A percentile compares a stretch with the other conserved stretches of the same genome.
These are phyloP conservation scores for Phytopythium helicoides DNA, from an alignment of 352 stramenopile genomes.

Conservation along the genomic window DNA sequence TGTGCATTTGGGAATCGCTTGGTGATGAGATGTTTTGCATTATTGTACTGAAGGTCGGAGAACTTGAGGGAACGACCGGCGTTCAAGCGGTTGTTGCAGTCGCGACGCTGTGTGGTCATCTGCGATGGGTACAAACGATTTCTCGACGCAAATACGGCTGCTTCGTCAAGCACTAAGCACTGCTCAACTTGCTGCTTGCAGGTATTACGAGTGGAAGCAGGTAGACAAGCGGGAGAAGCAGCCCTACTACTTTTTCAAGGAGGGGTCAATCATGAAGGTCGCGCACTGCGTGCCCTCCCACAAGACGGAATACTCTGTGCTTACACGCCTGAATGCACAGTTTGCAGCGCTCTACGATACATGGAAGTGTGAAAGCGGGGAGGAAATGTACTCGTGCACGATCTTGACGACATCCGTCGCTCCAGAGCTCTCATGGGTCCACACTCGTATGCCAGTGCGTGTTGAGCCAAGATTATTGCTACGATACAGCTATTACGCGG, in stretches of 20 bases:
- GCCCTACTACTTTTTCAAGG: constrained; percentile 85
- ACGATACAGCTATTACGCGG: too few species aligned
- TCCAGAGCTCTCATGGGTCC: constrained; percentile 73
- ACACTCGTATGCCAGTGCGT: constrained; percentile 82
- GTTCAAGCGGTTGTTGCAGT: constrained; percentile 69
- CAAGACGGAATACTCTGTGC: not conserved
- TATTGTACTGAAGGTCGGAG: constrained; percentile 43
- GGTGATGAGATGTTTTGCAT: not conserved
- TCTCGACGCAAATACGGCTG: too few species aligned
- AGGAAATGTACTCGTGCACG: constrained; percentile 78
- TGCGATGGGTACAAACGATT: constrained; percentile 56
- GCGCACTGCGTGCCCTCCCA: not conserved
- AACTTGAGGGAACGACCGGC: constrained; percentile 67
- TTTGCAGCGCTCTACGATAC: constrained; percentile 87
- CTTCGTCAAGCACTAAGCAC: too few species aligned
- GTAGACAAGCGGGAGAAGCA: constrained; percentile 87
- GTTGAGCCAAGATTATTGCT: not conserved
- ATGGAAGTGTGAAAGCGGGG: constrained; percentile 65
- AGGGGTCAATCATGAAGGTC: constrained; percentile 51
- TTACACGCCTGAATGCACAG: constrained; percentile 17
- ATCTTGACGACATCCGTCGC: constrained; percentile 83
- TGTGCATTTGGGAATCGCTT: too few species aligned
- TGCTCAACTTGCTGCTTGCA: too few species aligned
- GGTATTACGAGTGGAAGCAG: constrained; percentile 92
- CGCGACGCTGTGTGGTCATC: constrained; percentile 76